Conservation (phyloP, 2,329 filamentous ascomycete species). For the Apiospora kogelbergensis region DNA sequence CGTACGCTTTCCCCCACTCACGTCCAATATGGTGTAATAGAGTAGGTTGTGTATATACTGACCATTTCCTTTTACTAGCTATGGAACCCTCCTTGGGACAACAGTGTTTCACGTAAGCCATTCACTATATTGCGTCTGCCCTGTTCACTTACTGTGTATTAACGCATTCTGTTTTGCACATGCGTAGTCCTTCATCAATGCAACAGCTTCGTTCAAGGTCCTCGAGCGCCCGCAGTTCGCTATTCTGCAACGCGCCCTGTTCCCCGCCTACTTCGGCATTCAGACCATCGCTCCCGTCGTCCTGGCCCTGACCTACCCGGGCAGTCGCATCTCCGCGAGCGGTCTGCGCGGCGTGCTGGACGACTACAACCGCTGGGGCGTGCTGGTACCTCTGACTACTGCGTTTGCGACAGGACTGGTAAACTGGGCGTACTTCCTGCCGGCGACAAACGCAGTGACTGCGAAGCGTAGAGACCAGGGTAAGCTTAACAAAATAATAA, state of each 20-base stretch:
- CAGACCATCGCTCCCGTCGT: conserved; percentile 74
- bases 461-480: conserved; percentile 76
- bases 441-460: conserved; percentile 74
- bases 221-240: conserved; percentile 81
- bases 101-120: conserved; percentile 80
- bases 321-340: conserved; percentile 47
- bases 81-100: conserved; percentile 83
- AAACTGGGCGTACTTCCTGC: conserved; percentile 73
- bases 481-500: conserved; percentile 38
- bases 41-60: not conserved
- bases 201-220: conserved; percentile 73
- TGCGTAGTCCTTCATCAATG: conserved; percentile 69
- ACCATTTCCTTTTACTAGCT: conserved; percentile 49
- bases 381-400: conserved; percentile 66
- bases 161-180: not conserved
- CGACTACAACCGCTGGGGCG: conserved; percentile 59
- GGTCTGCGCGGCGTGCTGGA: conserved; percentile 58
- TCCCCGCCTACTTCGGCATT: conserved; percentile 85
- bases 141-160: no score
- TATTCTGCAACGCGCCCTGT: conserved; percentile 74
- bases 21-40: no score
- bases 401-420: conserved; percentile 69
- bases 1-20: conserved; percentile 46
- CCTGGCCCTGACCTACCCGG: conserved; percentile 79
- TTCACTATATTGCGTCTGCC: not conserved